phyloP scores from a whole-genome alignment of 805 yeast species.

The Teunomyces panamensis region DNA sequence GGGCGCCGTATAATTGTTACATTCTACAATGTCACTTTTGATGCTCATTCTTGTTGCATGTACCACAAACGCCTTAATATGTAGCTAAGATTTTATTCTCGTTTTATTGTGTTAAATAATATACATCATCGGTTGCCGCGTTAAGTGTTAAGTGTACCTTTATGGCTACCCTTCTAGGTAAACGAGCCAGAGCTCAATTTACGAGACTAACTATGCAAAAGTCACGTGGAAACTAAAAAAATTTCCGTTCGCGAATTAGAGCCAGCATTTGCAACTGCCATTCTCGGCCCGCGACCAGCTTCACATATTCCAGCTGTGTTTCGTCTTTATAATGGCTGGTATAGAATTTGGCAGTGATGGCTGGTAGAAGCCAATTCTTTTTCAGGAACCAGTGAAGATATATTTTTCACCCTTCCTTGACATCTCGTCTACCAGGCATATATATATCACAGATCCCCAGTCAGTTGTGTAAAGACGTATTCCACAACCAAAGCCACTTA shows the following conservation, averaged over 20 bases:
- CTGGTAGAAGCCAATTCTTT: background rate
- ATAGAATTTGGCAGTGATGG: background rate
- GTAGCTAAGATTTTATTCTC: background rate
- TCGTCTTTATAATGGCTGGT: background rate
- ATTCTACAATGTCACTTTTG: background rate
- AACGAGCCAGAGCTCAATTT: background rate
- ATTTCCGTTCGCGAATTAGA: background rate
- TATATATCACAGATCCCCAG: background rate
- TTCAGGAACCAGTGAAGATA: background rate
- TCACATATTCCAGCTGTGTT: background rate
- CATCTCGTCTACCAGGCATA: background rate
- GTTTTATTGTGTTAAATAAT: background rate
- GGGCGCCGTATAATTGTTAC: background rate
- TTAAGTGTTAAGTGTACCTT: background rate
- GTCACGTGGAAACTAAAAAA: conserved; percentile 4
- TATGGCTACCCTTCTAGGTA: background rate
- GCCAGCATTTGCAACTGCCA: conserved; percentile 4
- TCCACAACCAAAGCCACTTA: background rate
- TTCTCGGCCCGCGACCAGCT: conserved; percentile 1
- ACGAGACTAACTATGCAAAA: conserved; percentile 3
- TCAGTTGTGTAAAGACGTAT: background rate
- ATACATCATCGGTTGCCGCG: background rate
- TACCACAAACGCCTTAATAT: background rate
- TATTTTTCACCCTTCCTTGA: background rate
- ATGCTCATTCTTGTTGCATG: background rate